Percentiles rank a stretch among this genome's conserved stretches.
These are phyloP conservation scores for Colletotrichum sp. DNA, from an alignment of 2,329 filamentous ascomycete genomes.

Conservation along the genomic window DNA sequence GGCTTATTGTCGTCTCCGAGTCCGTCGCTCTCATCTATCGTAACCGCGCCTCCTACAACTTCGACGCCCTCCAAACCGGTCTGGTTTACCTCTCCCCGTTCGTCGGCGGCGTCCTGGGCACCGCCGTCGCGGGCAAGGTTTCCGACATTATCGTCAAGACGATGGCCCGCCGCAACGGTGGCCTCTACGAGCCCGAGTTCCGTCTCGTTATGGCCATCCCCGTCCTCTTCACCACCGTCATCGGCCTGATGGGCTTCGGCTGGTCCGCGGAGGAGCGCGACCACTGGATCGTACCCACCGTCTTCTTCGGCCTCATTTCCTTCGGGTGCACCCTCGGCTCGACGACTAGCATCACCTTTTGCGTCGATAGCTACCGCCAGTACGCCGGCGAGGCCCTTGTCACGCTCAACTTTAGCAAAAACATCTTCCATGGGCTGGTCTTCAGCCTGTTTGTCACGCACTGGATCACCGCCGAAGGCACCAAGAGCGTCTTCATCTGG, in stretches of 20 bases:
- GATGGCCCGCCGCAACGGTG: constrained; percentile 87
- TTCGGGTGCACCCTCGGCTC: constrained; percentile 91
- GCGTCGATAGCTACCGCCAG: constrained; percentile 89
- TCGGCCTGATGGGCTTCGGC: constrained; percentile 95
- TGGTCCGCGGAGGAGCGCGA: constrained; percentile 82
- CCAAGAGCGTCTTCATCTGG: constrained; percentile 79
- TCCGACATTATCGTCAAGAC: constrained; percentile 84
- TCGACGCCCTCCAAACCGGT: constrained; percentile 79
- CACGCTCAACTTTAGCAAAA: constrained; percentile 94
- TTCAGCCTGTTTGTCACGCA: constrained; percentile 87
- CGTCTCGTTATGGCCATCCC: constrained; percentile 87
- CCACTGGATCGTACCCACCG: constrained; percentile 87
- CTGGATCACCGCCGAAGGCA: constrained; percentile 79
- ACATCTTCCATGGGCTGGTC: constrained; percentile 87
- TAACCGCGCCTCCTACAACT: constrained; percentile 73
- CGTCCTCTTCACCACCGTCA: constrained; percentile 76
- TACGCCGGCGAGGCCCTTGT: constrained; percentile 95
- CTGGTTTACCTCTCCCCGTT: constrained; percentile 92
- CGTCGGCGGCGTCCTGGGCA: constrained; percentile 86
- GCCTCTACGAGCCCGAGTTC: constrained; percentile 94
- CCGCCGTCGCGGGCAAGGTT: constrained; percentile 85
- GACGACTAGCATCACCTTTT: constrained; percentile 92
- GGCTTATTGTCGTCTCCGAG: constrained; percentile 95
- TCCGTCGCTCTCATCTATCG: constrained; percentile 83
- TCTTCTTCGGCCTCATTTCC: constrained; percentile 91